A percentile compares a stretch with the other conserved stretches of the same genome.
Evolutionary conservation across 306 rosid genomes (phyloP).

Genomic region (Lathyrus oleraceus): DNA sequence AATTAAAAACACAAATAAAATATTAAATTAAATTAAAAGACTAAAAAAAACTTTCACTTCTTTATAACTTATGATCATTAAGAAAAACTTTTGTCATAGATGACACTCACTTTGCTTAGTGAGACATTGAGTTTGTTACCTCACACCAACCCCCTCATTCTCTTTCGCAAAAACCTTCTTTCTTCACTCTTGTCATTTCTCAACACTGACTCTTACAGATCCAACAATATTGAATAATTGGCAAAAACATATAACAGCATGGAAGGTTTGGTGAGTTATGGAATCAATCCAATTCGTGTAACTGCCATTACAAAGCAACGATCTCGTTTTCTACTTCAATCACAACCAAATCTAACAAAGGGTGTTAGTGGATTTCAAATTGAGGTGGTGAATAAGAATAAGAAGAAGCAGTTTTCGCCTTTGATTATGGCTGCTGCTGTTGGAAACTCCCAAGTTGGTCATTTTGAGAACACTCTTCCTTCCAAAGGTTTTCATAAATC

Average conservation of each 20-base stretch:
- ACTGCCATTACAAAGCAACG: slow-evolving; percentile 17
- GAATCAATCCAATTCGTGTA: slow-evolving; percentile 42
- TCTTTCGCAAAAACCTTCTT: no score
- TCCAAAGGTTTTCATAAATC: slow-evolving; percentile 46
- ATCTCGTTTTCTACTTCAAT: slow-evolving; percentile 31
- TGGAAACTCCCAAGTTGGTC: slow-evolving; percentile 41
- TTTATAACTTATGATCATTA: no score
- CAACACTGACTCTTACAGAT: neutral
- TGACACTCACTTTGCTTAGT: no score
- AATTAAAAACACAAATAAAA: no score
- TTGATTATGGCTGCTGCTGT: slow-evolving; percentile 41
- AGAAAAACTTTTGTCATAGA: no score
- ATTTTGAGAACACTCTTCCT: slow-evolving; percentile 52
- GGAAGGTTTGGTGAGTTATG: slow-evolving; percentile 51
- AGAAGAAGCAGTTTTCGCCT: slow-evolving; percentile 28
- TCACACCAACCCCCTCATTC: neutral
- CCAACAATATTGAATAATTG: neutral
- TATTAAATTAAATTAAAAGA: no score
- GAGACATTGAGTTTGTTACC: neutral
- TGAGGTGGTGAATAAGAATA: slow-evolving; percentile 34
- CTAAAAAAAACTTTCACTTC: no score
- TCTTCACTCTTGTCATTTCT: no score
- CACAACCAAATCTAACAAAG: slow-evolving; percentile 34
- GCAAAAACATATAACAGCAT: slow-evolving; percentile 8
- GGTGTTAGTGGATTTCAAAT: slow-evolving; percentile 20